Conservation (phyloP, 192 early-diverging fungal species). For the Coemansia furcata region DNA sequence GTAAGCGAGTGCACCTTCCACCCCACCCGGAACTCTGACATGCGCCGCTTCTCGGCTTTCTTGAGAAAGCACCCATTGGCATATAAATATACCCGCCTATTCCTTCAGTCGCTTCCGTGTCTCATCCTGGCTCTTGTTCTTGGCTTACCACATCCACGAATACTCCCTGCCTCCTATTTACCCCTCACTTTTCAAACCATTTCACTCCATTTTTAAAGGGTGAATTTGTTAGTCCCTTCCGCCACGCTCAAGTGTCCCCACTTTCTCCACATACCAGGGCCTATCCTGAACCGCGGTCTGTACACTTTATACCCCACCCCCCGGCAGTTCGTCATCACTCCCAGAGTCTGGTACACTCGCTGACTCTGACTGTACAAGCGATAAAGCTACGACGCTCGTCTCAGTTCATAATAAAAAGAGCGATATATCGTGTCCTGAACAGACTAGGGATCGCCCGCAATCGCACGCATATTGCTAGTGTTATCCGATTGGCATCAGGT, state of each 20-base stretch:
- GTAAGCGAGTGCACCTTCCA: neutral
- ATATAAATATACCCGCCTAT: conserved; percentile 3
- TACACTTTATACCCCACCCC: neutral
- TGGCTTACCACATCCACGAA: conserved; percentile 1
- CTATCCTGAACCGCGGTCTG: neutral
- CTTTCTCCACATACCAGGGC: neutral
- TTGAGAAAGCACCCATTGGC: neutral
- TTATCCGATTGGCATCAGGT: neutral
- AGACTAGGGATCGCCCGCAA: neutral
- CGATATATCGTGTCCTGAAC: neutral
- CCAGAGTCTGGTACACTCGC: neutral
- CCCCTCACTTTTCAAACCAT: neutral
- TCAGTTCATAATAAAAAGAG: neutral
- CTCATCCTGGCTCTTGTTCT: conserved; percentile 4
- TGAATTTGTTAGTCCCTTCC: neutral
- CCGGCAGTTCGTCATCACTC: neutral
- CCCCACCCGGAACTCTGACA: neutral
- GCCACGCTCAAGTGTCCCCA: neutral
- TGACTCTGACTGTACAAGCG: neutral
- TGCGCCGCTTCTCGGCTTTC: neutral
- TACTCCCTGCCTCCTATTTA: neutral
- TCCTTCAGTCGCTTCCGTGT: neutral
- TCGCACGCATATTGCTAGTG: neutral
- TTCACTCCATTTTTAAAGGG: neutral
- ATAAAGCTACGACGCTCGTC: neutral